phyloP scores from a whole-genome alignment of 2,329 filamentous ascomycete genomes.

The Metarhizium humberi region DNA sequence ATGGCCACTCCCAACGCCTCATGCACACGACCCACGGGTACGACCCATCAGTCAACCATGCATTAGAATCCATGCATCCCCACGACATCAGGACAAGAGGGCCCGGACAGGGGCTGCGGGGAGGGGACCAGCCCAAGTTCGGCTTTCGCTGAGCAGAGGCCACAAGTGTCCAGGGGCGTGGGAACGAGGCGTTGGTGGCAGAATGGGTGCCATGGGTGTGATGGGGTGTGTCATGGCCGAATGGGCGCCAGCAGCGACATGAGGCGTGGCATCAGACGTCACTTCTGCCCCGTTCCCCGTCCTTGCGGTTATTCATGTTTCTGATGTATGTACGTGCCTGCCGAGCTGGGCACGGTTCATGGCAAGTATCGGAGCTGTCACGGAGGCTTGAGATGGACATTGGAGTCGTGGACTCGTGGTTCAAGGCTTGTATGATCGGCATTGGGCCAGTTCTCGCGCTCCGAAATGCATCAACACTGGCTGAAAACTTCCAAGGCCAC shows the following conservation, averaged over 20 bases:
- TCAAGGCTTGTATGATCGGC: background rate
- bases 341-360: background rate
- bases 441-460: too few relatives aligned
- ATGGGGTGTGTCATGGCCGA: background rate
- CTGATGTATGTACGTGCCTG: background rate
- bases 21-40: background rate
- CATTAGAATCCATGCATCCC: background rate
- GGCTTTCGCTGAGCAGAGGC: constrained; percentile 1
- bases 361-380: background rate
- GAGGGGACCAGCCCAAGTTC: background rate
- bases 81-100: constrained; percentile 2
- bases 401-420: background rate
- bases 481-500: too few relatives aligned
- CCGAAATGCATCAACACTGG: too few relatives aligned
- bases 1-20: background rate
- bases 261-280: background rate
- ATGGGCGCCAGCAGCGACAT: background rate
- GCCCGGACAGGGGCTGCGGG: background rate
- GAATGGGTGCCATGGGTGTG: background rate
- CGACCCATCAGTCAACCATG: background rate
- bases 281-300: background rate
- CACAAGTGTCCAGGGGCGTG: background rate
- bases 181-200: background rate
- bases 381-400: background rate
- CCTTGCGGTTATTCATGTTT: background rate